These are phyloP conservation scores for Moricandia moricandioides DNA, from an alignment of 345 rosid species.

Conservation along the genomic window DNA sequence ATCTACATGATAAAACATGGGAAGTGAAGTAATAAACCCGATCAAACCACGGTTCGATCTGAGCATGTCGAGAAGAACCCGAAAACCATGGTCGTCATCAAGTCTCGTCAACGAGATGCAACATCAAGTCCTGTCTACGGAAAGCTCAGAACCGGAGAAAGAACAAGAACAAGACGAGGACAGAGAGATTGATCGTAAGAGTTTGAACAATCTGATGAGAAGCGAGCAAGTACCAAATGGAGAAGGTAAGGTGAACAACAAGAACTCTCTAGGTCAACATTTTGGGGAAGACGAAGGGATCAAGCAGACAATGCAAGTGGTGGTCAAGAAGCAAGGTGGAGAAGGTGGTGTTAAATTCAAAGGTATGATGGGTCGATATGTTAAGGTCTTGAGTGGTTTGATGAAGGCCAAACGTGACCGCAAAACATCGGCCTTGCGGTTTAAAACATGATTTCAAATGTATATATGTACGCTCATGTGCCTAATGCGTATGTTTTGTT, in stretches of 20 bases:
- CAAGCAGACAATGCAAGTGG: slow-evolving; percentile 48
- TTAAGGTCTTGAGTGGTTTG: slow-evolving; percentile 55
- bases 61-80: slow-evolving; percentile 70
- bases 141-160: background rate
- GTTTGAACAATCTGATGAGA: slow-evolving; percentile 62
- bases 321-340: slow-evolving; percentile 36
- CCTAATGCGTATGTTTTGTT: slow-evolving; percentile 1
- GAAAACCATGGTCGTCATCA: slow-evolving; percentile 49
- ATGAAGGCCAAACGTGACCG: slow-evolving; percentile 50
- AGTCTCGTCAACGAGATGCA: slow-evolving; percentile 29
- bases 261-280: slow-evolving; percentile 51
- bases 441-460: slow-evolving; percentile 17
- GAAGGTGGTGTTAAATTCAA: slow-evolving; percentile 41
- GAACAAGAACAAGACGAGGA: slow-evolving; percentile 17
- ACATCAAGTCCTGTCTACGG: slow-evolving; percentile 13
- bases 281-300: slow-evolving; percentile 43
- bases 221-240: slow-evolving; percentile 30
- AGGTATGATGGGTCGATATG: slow-evolving; percentile 64
- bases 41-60: slow-evolving; percentile 52
- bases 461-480: background rate
- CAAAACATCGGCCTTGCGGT: slow-evolving; percentile 19
- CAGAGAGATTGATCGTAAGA: slow-evolving; percentile 39
- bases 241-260: slow-evolving; percentile 20
- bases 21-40: slow-evolving; percentile 35
- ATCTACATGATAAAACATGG: slow-evolving; percentile 41